Evolutionary conservation across 2,329 filamentous ascomycete species (phyloP).

Genomic region (Talaromyces sp.): DNA sequence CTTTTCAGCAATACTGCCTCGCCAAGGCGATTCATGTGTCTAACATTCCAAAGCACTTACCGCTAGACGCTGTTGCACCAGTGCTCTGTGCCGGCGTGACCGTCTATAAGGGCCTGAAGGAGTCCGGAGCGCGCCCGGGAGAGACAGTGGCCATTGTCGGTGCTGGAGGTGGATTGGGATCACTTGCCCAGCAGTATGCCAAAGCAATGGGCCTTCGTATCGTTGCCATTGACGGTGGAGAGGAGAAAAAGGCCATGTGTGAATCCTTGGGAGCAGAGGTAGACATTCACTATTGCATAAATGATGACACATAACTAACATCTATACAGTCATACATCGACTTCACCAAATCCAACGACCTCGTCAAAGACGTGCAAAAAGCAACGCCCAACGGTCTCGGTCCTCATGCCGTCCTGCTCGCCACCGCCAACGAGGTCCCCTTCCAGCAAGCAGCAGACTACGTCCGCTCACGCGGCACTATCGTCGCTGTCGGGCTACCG

Average conservation of each 20-base stretch:
- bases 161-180: slow-evolving; percentile 76
- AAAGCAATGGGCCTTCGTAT: slow-evolving; percentile 79
- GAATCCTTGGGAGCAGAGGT: slow-evolving; percentile 61
- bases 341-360: slow-evolving; percentile 67
- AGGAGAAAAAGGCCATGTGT: slow-evolving; percentile 67
- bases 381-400: slow-evolving; percentile 75
- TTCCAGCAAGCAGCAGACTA: slow-evolving; percentile 93
- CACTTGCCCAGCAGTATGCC: slow-evolving; percentile 78
- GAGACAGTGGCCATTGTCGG: slow-evolving; percentile 80
- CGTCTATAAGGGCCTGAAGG: slow-evolving; percentile 84
- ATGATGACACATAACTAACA: not conserved
- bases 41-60: slow-evolving; percentile 68
- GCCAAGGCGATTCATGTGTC: slow-evolving; percentile 82
- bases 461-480: slow-evolving; percentile 72
- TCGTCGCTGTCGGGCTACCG: slow-evolving; percentile 86
- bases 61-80: slow-evolving; percentile 71
- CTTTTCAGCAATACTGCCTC: slow-evolving; percentile 87
- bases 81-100: slow-evolving; percentile 82
- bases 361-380: slow-evolving; percentile 78
- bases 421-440: slow-evolving; percentile 82
- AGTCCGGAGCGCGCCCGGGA: slow-evolving; percentile 67
- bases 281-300: not conserved
- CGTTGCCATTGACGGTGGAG: slow-evolving; percentile 76
- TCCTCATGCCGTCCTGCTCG: slow-evolving; percentile 78
- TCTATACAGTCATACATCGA: slow-evolving; percentile 63